Base-by-base conservation (phyloP, 768 basidiomycete genomes). In the Pisolithus sp. region DNA sequence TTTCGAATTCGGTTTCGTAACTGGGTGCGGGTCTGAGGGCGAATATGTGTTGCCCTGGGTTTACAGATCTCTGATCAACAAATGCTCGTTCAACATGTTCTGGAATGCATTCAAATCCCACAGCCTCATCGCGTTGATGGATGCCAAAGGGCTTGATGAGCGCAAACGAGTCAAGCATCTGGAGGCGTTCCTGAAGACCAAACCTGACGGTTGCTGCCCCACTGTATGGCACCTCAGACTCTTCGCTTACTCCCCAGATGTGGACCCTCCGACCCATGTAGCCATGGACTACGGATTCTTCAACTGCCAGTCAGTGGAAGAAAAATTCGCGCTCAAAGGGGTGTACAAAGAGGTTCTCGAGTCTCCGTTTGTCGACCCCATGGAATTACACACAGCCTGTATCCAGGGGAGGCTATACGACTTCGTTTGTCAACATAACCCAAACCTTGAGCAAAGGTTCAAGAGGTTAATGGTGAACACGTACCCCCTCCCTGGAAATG, bases 221-320 rank as follows among this genome's bases (percentile, higher is more conserved):
- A 26, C 71, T 7, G 72, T 73, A 13, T 75, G 72, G 72, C 17
- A 60, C 26, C 61, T 75, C 38, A 75, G 72, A 57, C 62, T 64
- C 43, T 65, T 61, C 48, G 53, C 64, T 39, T 46, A 60, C 17
- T 10, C 48, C 8, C 48, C 57, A 28, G 39, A 40, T 13, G 39
- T 50, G 21, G 8, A 10, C 20, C 46, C 59, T 9, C 26, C 24
- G 4, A 58, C 52, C 6, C 56, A 61, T 4, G 49, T 63, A 4
- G 2, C 6, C 1, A 59, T 51, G 20, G 70, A 74, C 56, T 73
- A 73, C 30, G 72, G 73, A 12, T 73, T 71, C 53, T 48, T 49
- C 6, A 70, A 70, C 49, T 73, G 73, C 54, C 55, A 49, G 36
- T 56, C 53, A 17, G 53, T 52, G 13, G 57, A 49, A 23, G 70